Evolutionary conservation across 2,329 filamentous ascomycete species (phyloP).

Genomic region (Tympanopsis confertula): DNA sequence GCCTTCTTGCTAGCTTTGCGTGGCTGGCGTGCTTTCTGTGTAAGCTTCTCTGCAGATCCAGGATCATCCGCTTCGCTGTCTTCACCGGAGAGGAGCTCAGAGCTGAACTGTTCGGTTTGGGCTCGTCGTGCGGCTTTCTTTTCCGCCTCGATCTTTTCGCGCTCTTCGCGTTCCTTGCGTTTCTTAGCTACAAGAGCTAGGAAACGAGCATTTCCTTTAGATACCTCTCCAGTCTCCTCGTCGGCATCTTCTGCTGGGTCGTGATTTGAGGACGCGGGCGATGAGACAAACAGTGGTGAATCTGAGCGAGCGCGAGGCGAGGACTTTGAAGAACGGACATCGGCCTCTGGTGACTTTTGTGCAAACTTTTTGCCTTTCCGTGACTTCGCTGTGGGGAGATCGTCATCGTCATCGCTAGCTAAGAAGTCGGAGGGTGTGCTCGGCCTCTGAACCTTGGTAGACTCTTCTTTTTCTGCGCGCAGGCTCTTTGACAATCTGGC

Average conservation of each 20-base stretch:
- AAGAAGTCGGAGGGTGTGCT: neutral
- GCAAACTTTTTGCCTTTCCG: too few relatives aligned
- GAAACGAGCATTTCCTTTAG: conserved; percentile 21
- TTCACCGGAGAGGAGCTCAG: conserved; percentile 15
- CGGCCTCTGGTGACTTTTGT: neutral
- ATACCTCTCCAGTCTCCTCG: neutral
- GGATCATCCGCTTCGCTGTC: conserved; percentile 24
- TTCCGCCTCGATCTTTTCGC: conserved; percentile 26
- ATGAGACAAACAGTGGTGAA: conserved; percentile 20
- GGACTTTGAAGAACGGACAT: conserved; percentile 6
- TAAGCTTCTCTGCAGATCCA: conserved; percentile 22
- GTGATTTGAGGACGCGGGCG: conserved; percentile 7
- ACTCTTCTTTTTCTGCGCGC: neutral
- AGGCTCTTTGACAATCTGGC: neutral
- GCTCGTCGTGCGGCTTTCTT: conserved; percentile 18
- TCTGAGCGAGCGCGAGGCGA: conserved; percentile 3
- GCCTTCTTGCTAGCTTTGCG: conserved; percentile 56
- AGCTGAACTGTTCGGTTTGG: neutral
- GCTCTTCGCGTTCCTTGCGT: conserved; percentile 36
- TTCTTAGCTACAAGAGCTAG: conserved; percentile 39
- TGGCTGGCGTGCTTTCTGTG: conserved; percentile 39
- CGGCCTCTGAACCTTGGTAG: neutral
- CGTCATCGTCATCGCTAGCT: neutral
- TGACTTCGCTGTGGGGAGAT: neutral
- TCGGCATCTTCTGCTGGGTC: neutral